Evolutionary conservation across 2,329 filamentous ascomycete genomes (phyloP).

Genomic region (Mariannaea elegans): DNA sequence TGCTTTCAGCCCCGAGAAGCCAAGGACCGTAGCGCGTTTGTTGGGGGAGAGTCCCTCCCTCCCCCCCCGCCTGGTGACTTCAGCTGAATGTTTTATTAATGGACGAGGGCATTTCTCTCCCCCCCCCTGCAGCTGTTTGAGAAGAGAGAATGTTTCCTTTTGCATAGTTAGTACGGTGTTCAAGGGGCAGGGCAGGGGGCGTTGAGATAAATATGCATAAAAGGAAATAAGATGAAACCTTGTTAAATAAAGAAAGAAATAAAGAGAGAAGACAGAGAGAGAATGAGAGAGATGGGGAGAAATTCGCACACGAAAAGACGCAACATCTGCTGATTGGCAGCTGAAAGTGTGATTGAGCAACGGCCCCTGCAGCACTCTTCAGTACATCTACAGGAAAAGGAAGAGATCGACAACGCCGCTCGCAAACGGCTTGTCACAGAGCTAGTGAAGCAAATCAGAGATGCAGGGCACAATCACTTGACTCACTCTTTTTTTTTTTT

Average conservation of each 20-base stretch:
- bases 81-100: neutral
- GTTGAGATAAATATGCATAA: neutral
- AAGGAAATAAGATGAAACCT: neutral
- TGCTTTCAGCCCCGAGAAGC: slow-evolving; percentile 5
- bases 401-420: neutral
- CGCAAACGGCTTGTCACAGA: neutral
- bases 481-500: neutral
- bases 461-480: neutral
- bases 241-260: too few species aligned
- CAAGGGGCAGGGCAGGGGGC: neutral
- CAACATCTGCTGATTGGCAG: neutral
- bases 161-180: neutral
- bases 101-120: too few species aligned
- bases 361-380: neutral
- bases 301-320: neutral
- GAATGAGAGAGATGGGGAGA: too few species aligned
- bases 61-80: neutral
- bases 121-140: too few species aligned
- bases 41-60: neutral
- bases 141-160: neutral
- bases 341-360: neutral
- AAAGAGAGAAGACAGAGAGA: too few species aligned
- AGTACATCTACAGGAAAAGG: neutral
- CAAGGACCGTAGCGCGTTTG: neutral
- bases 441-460: neutral